These are phyloP conservation scores for Aspergillus cavernicola DNA, from an alignment of 495 filamentous ascomycete genomes.

Conservation along the genomic window DNA sequence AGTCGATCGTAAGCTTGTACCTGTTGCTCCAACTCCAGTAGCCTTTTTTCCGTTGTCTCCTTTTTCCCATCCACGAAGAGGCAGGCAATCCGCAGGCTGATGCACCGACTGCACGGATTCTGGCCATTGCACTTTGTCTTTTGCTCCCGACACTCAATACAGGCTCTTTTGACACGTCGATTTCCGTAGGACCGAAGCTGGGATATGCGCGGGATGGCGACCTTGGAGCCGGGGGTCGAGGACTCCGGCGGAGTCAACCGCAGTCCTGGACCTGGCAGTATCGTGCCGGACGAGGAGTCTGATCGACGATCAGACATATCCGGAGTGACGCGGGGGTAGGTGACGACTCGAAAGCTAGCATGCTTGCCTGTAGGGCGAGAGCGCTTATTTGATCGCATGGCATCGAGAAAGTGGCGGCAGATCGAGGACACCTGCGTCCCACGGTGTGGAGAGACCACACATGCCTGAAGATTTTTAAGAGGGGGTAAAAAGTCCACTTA, in stretches of 20 bases:
- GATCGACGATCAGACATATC: background rate
- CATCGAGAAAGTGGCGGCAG: background rate
- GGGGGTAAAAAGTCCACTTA: background rate
- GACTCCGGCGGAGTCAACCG: background rate
- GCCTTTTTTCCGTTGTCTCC: slow-evolving; percentile 52
- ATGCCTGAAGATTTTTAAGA: background rate
- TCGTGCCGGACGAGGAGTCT: background rate
- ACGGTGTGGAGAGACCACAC: background rate
- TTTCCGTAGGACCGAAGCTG: slow-evolving; percentile 26
- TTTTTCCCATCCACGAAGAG: slow-evolving; percentile 56
- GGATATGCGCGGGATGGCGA: slow-evolving; percentile 35
- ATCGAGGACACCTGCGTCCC: background rate
- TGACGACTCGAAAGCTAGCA: slow-evolving; percentile 2
- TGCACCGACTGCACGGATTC: slow-evolving; percentile 56
- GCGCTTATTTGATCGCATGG: slow-evolving; percentile 4
- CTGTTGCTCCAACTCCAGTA: slow-evolving; percentile 37
- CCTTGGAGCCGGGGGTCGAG: slow-evolving; percentile 19
- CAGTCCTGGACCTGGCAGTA: background rate
- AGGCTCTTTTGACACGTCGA: slow-evolving; percentile 51
- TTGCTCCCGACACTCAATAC: slow-evolving; percentile 70
- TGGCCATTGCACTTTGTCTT: slow-evolving; percentile 62
- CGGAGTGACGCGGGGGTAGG: background rate
- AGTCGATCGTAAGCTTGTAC: slow-evolving; percentile 34
- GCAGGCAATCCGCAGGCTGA: slow-evolving; percentile 45
- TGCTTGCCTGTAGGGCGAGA: background rate